phyloP scores from a whole-genome alignment of 1,139 yeast genomes.

The Yamadazyma mexicana region DNA sequence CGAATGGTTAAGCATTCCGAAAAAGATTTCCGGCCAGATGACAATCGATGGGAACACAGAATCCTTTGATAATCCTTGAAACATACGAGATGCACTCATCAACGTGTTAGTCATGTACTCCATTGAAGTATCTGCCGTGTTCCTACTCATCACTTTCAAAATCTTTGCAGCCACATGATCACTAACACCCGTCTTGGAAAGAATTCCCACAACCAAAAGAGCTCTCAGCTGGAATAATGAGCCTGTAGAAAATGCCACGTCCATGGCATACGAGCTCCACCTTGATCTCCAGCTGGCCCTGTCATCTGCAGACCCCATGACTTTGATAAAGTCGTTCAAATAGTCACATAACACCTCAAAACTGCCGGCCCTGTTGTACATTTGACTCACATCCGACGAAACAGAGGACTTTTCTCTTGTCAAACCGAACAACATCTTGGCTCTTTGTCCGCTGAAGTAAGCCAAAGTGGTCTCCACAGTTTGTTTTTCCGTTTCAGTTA shows the following conservation, averaged over 20 bases:
- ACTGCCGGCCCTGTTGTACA: slow-evolving; percentile 49
- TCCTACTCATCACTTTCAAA: slow-evolving; percentile 30
- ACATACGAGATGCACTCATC: slow-evolving; percentile 58
- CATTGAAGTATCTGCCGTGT: slow-evolving; percentile 28
- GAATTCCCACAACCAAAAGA: slow-evolving; percentile 67
- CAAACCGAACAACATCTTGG: slow-evolving; percentile 74
- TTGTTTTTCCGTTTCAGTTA: slow-evolving; percentile 43
- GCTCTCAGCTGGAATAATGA: slow-evolving; percentile 75
- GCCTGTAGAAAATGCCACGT: slow-evolving; percentile 59
- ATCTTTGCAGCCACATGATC: slow-evolving; percentile 58
- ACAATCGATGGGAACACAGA: slow-evolving; percentile 57
- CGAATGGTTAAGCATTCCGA: slow-evolving; percentile 34
- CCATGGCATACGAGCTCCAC: slow-evolving; percentile 68
- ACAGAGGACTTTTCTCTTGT: slow-evolving; percentile 56
- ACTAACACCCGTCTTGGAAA: slow-evolving; percentile 63
- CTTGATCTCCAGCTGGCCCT: slow-evolving; percentile 64
- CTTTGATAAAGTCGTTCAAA: slow-evolving; percentile 49
- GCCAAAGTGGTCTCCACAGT: slow-evolving; percentile 54
- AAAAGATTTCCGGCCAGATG: slow-evolving; percentile 62
- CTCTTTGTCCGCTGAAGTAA: slow-evolving; percentile 69
- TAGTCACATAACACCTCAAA: slow-evolving; percentile 68
- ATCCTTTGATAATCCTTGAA: slow-evolving; percentile 58
- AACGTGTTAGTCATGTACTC: slow-evolving; percentile 37
- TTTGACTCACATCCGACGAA: slow-evolving; percentile 34
- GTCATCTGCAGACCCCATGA: slow-evolving; percentile 55